These are phyloP conservation scores for Pseudocercospora pini-densiflorae DNA, from an alignment of 2,329 filamentous ascomycete genomes.

Conservation along the genomic window DNA sequence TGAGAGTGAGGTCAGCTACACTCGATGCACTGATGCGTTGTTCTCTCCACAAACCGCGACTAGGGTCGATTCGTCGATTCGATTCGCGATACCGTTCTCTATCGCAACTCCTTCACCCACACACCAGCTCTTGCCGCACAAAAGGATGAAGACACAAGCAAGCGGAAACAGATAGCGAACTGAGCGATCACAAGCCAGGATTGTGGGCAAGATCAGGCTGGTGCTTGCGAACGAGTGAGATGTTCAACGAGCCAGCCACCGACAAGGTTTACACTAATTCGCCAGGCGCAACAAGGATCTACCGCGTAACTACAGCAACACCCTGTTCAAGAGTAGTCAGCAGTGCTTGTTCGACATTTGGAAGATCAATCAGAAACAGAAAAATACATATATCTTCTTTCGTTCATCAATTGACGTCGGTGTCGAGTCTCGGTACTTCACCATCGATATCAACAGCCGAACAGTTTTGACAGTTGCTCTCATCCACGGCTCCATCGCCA, in stretches of 20 bases:
- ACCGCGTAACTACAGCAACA: neutral
- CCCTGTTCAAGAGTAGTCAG: neutral
- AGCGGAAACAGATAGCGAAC: neutral
- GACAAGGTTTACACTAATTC: neutral
- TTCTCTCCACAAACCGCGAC: neutral
- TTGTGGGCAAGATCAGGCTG: slow-evolving; percentile 3
- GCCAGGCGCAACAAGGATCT: neutral
- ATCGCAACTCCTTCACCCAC: neutral
- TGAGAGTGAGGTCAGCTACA: neutral
- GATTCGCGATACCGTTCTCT: neutral
- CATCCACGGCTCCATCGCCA: neutral
- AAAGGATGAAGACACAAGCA: neutral
- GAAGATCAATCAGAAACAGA: neutral
- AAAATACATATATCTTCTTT: neutral
- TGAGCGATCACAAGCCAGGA: slow-evolving; percentile 5
- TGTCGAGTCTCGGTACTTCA: neutral
- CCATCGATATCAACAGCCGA: slow-evolving; percentile 5
- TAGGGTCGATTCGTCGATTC: neutral
- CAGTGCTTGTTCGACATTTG: neutral
- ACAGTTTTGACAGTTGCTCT: neutral
- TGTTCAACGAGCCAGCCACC: neutral
- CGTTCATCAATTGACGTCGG: neutral
- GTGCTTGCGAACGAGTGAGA: neutral
- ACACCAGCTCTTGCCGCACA: neutral
- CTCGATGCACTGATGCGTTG: neutral